A percentile compares a stretch with the other conserved stretches of the same genome.
Evolutionary conservation across 2,329 filamentous ascomycete genomes (phyloP).

Genomic region (Pseudogymnoascus sp.): DNA sequence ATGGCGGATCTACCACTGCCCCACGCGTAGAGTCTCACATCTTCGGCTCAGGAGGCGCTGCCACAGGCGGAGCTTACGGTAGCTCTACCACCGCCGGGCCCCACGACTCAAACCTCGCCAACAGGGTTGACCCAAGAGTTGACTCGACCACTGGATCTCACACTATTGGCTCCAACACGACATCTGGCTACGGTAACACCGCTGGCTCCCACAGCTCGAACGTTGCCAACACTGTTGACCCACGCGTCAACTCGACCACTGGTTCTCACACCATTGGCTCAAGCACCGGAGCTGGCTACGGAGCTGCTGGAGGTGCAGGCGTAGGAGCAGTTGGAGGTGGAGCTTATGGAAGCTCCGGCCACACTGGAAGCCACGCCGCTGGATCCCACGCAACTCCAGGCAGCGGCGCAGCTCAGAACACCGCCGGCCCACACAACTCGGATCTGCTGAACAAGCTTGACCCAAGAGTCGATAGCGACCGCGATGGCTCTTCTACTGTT

Average conservation of each 20-base stretch:
- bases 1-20: slow-evolving; percentile 3
- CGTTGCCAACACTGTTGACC: slow-evolving; percentile 42
- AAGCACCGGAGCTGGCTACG: slow-evolving; percentile 10
- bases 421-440: slow-evolving; percentile 45
- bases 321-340: slow-evolving; percentile 9
- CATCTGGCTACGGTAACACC: not conserved
- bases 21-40: slow-evolving; percentile 40
- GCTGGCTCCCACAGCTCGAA: slow-evolving; percentile 18
- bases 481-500: slow-evolving; percentile 47
- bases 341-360: slow-evolving; percentile 11
- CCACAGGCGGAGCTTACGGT: not conserved
- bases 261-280: slow-evolving; percentile 26
- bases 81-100: slow-evolving; percentile 28
- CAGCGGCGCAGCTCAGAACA: slow-evolving; percentile 35
- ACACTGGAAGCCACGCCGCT: slow-evolving; percentile 10
- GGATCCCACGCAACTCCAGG: slow-evolving; percentile 25
- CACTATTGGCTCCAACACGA: slow-evolving; percentile 7
- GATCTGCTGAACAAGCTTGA: slow-evolving; percentile 49
- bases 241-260: slow-evolving; percentile 45
- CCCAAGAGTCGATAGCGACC: slow-evolving; percentile 36
- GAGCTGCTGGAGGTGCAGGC: slow-evolving; percentile 13
- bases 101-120: slow-evolving; percentile 32
- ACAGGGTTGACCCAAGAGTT: slow-evolving; percentile 35
- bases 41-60: not conserved
- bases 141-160: slow-evolving; percentile 19